Percentiles rank a stretch among this genome's conserved stretches.
Evolutionary conservation across 2,329 filamentous ascomycete species (phyloP).

Genomic region (Aspergillus neoniger): DNA sequence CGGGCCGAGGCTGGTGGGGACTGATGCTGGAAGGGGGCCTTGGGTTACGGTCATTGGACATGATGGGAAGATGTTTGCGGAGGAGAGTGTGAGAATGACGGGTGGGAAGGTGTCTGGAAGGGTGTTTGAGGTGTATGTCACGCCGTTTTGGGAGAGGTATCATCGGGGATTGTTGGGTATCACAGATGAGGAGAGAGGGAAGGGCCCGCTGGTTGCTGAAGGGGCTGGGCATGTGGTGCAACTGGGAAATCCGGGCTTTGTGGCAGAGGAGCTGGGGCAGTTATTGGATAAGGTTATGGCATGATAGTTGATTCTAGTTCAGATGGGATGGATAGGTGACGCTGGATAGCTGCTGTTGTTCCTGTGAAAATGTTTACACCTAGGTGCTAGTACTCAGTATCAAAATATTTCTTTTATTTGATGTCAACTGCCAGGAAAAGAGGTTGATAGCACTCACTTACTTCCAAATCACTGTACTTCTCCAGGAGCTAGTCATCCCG

Average conservation of each 20-base stretch:
- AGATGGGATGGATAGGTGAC: neutral
- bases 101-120: conserved; percentile 31
- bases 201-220: conserved; percentile 51
- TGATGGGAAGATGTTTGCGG: conserved; percentile 55
- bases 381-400: neutral
- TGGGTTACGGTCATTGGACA: conserved; percentile 56
- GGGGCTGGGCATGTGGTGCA: conserved; percentile 60
- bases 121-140: conserved; percentile 54
- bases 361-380: neutral
- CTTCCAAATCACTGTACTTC: too few species aligned
- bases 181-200: conserved; percentile 42
- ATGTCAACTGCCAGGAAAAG: too few species aligned
- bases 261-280: conserved; percentile 35
- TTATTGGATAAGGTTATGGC: conserved; percentile 21
- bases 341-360: neutral
- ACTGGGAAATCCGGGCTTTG: conserved; percentile 53
- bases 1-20: conserved; percentile 44
- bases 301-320: neutral
- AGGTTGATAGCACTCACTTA: too few species aligned
- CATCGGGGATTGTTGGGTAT: conserved; percentile 54
- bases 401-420: too few species aligned
- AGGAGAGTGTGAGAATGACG: conserved; percentile 43
- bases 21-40: conserved; percentile 34
- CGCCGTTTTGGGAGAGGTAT: conserved; percentile 57
- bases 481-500: neutral